phyloP scores from a whole-genome alignment of 2,329 filamentous ascomycete genomes.

The Phialophora expanda region DNA sequence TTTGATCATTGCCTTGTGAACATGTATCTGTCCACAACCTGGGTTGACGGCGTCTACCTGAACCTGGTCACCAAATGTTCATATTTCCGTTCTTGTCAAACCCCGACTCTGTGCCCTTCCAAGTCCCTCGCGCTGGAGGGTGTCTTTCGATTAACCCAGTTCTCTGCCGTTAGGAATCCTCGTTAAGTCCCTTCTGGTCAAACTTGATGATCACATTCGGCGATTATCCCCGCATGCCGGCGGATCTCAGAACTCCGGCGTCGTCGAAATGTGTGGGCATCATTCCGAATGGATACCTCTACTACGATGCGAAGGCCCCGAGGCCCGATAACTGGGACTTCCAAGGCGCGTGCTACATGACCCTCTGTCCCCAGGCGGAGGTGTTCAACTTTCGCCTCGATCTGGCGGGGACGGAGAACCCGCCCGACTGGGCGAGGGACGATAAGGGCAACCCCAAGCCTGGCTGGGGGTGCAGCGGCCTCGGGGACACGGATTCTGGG shows the following conservation, averaged over 20 bases:
- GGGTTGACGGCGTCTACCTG: no score
- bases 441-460: background rate
- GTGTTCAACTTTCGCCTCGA: background rate
- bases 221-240: background rate
- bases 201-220: background rate
- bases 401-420: background rate
- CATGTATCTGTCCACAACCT: no score
- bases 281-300: background rate
- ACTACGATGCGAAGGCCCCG: background rate
- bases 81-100: background rate
- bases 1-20: background rate
- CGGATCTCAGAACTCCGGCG: background rate
- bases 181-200: background rate
- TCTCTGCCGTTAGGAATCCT: background rate
- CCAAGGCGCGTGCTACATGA: background rate
- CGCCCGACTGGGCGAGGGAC: slow-evolving; percentile 5
- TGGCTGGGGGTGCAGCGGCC: slow-evolving; percentile 17
- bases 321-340: slow-evolving; percentile 2
- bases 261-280: background rate
- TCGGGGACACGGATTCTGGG: slow-evolving; percentile 8
- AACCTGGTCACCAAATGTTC: background rate
- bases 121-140: slow-evolving; percentile 4
- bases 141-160: background rate
- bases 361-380: background rate
- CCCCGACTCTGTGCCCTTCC: background rate